Conservation (phyloP, 2,329 filamentous ascomycete genomes). For the Teratosphaeria nubilosa region DNA sequence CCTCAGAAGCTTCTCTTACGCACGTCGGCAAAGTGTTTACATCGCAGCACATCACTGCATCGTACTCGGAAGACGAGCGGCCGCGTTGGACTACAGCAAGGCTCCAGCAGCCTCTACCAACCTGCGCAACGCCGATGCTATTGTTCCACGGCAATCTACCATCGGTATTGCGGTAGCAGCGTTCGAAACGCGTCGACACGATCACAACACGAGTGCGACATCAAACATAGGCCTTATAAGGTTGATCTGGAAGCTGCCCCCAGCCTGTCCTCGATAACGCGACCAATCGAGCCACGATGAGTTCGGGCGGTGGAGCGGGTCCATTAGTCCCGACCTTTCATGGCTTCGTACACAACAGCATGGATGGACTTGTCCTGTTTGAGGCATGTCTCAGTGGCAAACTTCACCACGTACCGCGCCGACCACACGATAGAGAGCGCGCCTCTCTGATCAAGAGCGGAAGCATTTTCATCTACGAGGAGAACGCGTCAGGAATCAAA, state of each 20-base stretch:
- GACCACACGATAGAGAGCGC: conserved; percentile 79
- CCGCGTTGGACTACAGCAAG: not conserved
- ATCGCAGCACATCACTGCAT: not conserved
- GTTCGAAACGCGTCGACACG: not conserved
- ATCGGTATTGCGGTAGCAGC: not conserved
- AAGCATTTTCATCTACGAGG: conserved; percentile 84
- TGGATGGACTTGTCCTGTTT: conserved; percentile 69
- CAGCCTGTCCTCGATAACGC: not conserved
- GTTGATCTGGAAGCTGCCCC: not conserved
- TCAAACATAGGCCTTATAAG: not conserved
- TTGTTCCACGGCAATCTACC: not conserved
- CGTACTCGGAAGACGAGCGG: not conserved
- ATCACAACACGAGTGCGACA: not conserved
- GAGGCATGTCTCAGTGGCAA: conserved; percentile 65
- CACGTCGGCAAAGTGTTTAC: not conserved
- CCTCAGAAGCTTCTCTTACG: not conserved
- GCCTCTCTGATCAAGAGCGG: conserved; percentile 69
- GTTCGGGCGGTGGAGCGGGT: conserved; percentile 25
- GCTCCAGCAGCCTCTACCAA: not conserved
- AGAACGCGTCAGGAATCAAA: conserved; percentile 83
- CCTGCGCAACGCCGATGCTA: not conserved
- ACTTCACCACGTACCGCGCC: conserved; percentile 65
- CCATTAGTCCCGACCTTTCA: conserved; percentile 30
- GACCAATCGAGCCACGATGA: conserved; percentile 18
- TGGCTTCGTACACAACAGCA: conserved; percentile 30